Percentiles rank a stretch among this genome's conserved stretches.
phyloP scores from a whole-genome alignment of 768 basidiomycete genomes.

The Mycena maculata region DNA sequence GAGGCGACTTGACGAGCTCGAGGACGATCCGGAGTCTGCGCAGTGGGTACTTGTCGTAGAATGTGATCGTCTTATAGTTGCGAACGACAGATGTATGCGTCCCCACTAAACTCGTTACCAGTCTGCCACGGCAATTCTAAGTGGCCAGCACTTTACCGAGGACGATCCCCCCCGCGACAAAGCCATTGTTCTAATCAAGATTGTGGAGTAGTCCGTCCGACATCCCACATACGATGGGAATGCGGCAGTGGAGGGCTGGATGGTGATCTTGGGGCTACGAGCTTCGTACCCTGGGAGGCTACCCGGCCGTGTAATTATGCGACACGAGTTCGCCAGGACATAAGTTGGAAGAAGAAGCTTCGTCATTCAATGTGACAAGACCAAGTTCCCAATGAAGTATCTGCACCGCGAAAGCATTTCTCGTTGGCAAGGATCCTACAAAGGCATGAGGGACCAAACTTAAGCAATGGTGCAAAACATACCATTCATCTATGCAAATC shows the following conservation, averaged over 20 bases:
- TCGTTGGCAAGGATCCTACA: constrained; percentile 23
- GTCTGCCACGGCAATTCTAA: too few relatives aligned
- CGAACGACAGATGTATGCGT: constrained; percentile 12
- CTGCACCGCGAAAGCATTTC: not conserved
- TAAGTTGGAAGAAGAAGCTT: constrained; percentile 1
- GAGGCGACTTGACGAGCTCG: constrained; percentile 16
- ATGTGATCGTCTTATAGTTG: constrained; percentile 25
- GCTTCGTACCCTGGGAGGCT: not conserved
- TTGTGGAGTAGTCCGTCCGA: constrained; percentile 6
- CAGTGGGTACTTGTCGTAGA: constrained; percentile 24
- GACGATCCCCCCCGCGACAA: constrained; percentile 25
- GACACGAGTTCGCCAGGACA: not conserved
- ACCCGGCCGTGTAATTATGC: constrained; percentile 1
- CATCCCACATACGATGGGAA: constrained; percentile 10
- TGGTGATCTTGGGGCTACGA: not conserved
- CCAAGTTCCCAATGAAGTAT: constrained; percentile 2
- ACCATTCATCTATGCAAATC: too few relatives aligned
- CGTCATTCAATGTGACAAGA: constrained; percentile 11
- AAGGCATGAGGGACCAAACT: not conserved
- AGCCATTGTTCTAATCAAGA: constrained; percentile 20
- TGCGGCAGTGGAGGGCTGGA: constrained; percentile 16
- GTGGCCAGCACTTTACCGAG: not conserved
- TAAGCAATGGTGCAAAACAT: too few relatives aligned
- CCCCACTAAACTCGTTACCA: too few relatives aligned
- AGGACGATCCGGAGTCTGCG: constrained; percentile 22